Evolutionary conservation across 176 grass and related monocot genomes (phyloP), one percentile per base, ranked within the genome.

Genomic region (Leersia perrieri): DNA sequence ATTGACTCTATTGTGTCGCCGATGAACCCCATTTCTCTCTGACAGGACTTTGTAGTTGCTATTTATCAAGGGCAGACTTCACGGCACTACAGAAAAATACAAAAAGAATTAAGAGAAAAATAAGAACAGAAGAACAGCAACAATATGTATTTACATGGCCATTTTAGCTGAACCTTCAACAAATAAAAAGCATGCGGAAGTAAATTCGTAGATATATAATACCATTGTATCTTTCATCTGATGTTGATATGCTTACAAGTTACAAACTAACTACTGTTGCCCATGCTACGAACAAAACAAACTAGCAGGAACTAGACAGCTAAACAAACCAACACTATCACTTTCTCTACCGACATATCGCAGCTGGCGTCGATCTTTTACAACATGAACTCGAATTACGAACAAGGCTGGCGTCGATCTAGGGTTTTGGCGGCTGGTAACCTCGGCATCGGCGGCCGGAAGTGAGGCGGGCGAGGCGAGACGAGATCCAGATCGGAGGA

Each of bases 1-100:
- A 96, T 90, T 47, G 84, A 88, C 39, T 96, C 93, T 62, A 96
- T 25, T 75, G 81, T 66, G 58, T 96, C 82, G 22, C 85, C 85
- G 31, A 90, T 27, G 78, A 87, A 88, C 66, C 90, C 88, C 90
- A 96, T 83, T 77, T 86, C 34, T 41, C 51, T 83, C 69, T 18
- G 18, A 22, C 47, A 53, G 47, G 47, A 22, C 18, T 22, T 18
- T 53, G 47, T 18, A 53, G 47, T 53, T 53, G 18, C 18, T 53
- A 53, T 4, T 10, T 22, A 20, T 53, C 1, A 53, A 53, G 16
- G 18, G 47, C 15, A 22, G 0, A 18, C 47, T 8, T 53, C 47
- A 53, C 5, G 18, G 22, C 16, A 22, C 47, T 22, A 9, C n/a
- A 25, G 22, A 58, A 20, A 58, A 58, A 58, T n/a, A n/a, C n/a